Evolutionary conservation across 768 basidiomycete species (phyloP), one percentile per base, ranked within the genome.

Genomic region (Rhizopogon vesiculosus): DNA sequence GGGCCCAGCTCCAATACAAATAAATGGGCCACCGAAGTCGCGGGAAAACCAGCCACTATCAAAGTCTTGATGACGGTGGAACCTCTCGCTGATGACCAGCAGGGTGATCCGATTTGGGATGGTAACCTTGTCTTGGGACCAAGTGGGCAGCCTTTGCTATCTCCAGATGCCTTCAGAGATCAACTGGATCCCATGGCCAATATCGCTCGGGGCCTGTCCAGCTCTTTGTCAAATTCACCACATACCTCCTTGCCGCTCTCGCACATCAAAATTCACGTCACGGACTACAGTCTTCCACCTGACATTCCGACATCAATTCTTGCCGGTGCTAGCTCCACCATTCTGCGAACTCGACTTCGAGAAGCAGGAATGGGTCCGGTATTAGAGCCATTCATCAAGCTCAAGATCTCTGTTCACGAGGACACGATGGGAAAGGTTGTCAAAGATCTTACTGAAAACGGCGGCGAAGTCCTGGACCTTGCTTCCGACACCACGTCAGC

Each of bases 391-490:
- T 93, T 82, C 60, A 78, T 91, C 25, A 72, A 73, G 31, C 72
- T 92, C 59, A 91, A 85, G 61, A 77, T 91, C 45, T 81, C 80
- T 15, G 82, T 91, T 7, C 74, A 76, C 25, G 86, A 87, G 59
- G 82, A 85, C 56, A 76, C 76, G 55, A 73, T 93, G 3, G 91
- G 92, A 22, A 89, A 84, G 62, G 83, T 89, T 19, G 81, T 92
- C 45, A 90, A 86, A 63, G 92, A 94, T 62, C 72, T 94, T n/a
- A 88, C 87, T 9, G 91, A 93, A 65, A 81, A 86, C 57, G 83
- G 84, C 2, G 91, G 89, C n/a, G 89, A 92, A 64, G 74, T 94
- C 10, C 69, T 84, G 22, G 87, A 91, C 60, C 78, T 93, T 19
- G 79, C 76, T 4, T 72, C 77, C 41, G 79, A 76, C n/a, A 62